Conservation (phyloP, 768 basidiomycete genomes). For the Kwoniella sp. region DNA sequence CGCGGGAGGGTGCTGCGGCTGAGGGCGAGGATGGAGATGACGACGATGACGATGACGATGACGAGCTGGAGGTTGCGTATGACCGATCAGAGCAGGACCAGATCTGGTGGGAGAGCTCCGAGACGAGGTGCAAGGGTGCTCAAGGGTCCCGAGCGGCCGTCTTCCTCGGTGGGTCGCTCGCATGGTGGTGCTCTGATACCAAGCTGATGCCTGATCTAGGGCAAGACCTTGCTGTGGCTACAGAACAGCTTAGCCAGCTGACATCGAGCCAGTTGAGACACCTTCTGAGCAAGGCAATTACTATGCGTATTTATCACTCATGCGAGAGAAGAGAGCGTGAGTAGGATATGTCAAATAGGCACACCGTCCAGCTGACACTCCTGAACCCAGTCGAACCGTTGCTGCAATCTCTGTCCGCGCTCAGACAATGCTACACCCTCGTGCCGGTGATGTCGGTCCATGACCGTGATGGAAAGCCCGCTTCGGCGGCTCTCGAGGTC, state of each 20-base stretch:
- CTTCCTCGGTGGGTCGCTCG: conserved; percentile 10
- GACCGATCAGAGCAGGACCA: background rate
- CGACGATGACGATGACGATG: conserved; percentile 33
- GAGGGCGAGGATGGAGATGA: conserved; percentile 8
- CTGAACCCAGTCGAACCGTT: background rate
- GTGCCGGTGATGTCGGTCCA: conserved; percentile 21
- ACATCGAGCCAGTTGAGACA: too few relatives aligned
- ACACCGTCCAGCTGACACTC: background rate
- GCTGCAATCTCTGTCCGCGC: background rate
- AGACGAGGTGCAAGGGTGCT: conserved; percentile 1
- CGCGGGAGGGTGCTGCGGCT: background rate
- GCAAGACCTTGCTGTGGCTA: too few relatives aligned
- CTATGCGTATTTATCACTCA: conserved; percentile 7
- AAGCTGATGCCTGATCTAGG: too few relatives aligned
- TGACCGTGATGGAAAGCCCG: conserved; percentile 6
- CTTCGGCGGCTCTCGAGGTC: conserved; percentile 20
- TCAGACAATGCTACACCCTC: conserved; percentile 17
- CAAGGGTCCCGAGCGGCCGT: conserved; percentile 17
- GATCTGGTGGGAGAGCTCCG: conserved; percentile 24
- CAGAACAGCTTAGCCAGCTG: too few relatives aligned
- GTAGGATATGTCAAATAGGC: background rate
- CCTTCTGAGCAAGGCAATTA: conserved; percentile 2
- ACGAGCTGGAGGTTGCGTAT: conserved; percentile 20
- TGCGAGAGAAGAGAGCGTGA: background rate
- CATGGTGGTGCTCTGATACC: conserved; percentile 7